phyloP scores from a whole-genome alignment of 176 grass and related monocot genomes.

The Poa pratensis region DNA sequence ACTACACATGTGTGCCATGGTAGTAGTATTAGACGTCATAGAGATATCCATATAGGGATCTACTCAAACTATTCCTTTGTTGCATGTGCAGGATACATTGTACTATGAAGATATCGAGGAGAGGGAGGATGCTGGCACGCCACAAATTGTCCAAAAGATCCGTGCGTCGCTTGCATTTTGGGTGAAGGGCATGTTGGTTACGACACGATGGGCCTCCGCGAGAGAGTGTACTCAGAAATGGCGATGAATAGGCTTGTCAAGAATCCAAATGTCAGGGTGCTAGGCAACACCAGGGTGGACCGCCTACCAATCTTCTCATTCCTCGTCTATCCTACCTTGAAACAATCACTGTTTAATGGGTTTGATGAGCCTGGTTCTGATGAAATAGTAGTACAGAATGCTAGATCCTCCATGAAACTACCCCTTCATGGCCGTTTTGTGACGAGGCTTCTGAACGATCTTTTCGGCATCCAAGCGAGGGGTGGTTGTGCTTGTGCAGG shows the following conservation, averaged over 20 bases:
- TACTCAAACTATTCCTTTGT: neutral
- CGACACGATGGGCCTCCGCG: constrained; percentile 42
- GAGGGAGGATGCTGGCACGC: constrained; percentile 70
- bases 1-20: neutral
- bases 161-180: constrained; percentile 65
- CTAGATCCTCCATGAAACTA: neutral
- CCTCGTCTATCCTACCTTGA: constrained; percentile 47
- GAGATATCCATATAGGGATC: neutral
- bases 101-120: constrained; percentile 67
- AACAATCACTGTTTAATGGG: neutral
- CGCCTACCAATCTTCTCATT: constrained; percentile 79
- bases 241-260: constrained; percentile 45
- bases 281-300: constrained; percentile 53
- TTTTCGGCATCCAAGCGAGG: constrained; percentile 83
- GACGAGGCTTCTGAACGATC: constrained; percentile 64
- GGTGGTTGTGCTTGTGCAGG: constrained; percentile 76
- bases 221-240: constrained; percentile 40
- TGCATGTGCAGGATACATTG: constrained; percentile 56
- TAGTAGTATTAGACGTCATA: neutral
- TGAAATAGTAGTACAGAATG: neutral
- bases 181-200: constrained; percentile 72
- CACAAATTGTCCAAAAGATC: constrained; percentile 71
- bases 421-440: constrained; percentile 77
- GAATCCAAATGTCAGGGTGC: constrained; percentile 52
- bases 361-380: neutral